Conservation (phyloP, 345 rosid genomes). For the Salix brachista region DNA sequence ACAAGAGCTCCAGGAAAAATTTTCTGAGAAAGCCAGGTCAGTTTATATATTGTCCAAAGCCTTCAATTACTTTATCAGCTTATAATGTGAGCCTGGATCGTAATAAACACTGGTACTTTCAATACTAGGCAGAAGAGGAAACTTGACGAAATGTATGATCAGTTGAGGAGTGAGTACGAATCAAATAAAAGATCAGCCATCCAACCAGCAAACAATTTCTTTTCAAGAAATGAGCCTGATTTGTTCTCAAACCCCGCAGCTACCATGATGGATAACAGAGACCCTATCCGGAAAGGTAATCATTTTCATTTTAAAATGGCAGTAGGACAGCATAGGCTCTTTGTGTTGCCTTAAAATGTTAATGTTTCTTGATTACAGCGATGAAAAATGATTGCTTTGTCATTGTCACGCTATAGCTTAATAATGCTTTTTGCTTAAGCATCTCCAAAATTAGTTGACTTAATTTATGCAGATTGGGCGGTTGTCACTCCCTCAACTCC, state of each 20-base stretch:
- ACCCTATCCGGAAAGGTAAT: constrained; percentile 68
- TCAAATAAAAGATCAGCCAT: constrained; percentile 74
- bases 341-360: background rate
- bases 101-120: constrained; percentile 1
- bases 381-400: background rate
- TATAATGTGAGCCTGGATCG: constrained; percentile 6
- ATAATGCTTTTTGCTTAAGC: constrained; percentile 22
- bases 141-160: constrained; percentile 98
- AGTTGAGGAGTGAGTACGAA: constrained; percentile 70
- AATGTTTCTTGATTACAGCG: background rate
- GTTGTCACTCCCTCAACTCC: constrained; percentile 85
- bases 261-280: constrained; percentile 62
- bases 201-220: constrained; percentile 70
- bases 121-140: constrained; percentile 76
- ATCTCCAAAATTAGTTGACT: constrained; percentile 68
- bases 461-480: constrained; percentile 79
- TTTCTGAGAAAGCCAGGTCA: constrained; percentile 88
- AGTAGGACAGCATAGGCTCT: constrained; percentile 10
- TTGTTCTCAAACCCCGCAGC: constrained; percentile 58
- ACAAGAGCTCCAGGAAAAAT: constrained; percentile 92
- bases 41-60: constrained; percentile 12
- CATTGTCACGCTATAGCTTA: constrained; percentile 2
- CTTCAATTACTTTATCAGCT: background rate
- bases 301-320: background rate
- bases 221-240: constrained; percentile 61